phyloP scores from a whole-genome alignment of 2,329 filamentous ascomycete species.

The Trichophyton rubrum region DNA sequence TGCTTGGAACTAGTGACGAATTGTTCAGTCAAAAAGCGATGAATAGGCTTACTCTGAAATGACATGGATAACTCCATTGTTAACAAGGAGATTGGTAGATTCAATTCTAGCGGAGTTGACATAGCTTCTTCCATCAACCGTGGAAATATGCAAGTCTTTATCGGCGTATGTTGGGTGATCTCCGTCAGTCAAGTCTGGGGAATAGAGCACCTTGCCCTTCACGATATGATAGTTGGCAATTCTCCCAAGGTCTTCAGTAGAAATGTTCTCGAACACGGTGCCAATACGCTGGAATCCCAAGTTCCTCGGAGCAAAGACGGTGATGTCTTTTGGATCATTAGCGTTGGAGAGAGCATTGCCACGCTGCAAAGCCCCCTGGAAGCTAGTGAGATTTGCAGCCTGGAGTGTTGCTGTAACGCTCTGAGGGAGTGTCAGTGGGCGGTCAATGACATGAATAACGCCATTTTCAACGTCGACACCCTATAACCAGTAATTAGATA shows the following conservation, averaged over 20 bases:
- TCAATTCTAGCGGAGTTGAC: conserved; percentile 44
- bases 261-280: conserved; percentile 10
- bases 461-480: conserved; percentile 45
- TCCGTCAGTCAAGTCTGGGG: conserved; percentile 32
- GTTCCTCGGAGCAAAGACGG: conserved; percentile 13
- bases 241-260: conserved; percentile 33
- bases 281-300: conserved; percentile 10
- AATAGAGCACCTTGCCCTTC: conserved; percentile 43
- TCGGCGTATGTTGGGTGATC: conserved; percentile 31
- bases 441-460: conserved; percentile 43
- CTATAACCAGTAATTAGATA: conserved; percentile 18
- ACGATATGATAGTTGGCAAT: conserved; percentile 56
- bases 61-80: conserved; percentile 47
- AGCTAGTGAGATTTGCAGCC: conserved; percentile 35
- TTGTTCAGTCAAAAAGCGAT: background rate
- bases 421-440: conserved; percentile 36
- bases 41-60: conserved; percentile 40
- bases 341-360: conserved; percentile 27
- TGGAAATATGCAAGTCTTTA: conserved; percentile 35
- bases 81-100: conserved; percentile 38
- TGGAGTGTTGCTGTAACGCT: conserved; percentile 33
- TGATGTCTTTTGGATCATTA: conserved; percentile 29
- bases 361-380: conserved; percentile 36
- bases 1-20: too few species aligned
- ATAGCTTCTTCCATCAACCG: conserved; percentile 32